phyloP scores from a whole-genome alignment of 148 eudicot genomes.

The Hydrangea macrophylla region DNA sequence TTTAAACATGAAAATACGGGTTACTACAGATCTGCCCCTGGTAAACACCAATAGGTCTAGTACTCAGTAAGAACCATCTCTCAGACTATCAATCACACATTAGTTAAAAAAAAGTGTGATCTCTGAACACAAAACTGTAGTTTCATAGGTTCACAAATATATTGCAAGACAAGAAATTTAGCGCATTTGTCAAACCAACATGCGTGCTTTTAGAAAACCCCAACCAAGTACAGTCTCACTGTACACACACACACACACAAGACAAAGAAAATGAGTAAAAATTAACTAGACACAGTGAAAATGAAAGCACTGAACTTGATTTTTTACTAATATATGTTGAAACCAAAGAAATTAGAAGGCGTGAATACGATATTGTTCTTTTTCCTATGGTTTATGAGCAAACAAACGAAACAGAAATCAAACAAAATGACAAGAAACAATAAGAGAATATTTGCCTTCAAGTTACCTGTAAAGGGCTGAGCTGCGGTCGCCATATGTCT shows the following conservation, averaged over 20 bases:
- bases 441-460: constrained; percentile 38
- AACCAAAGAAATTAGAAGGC: neutral
- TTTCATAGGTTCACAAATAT: neutral
- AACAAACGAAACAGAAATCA: too few relatives aligned
- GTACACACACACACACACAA: too few relatives aligned
- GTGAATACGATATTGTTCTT: neutral
- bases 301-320: too few relatives aligned
- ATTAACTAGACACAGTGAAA: too few relatives aligned
- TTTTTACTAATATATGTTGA: neutral
- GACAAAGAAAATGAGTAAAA: neutral
- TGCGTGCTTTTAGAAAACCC: neutral
- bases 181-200: constrained; percentile 4
- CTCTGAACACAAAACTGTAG: neutral
- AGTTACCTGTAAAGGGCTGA: constrained; percentile 48
- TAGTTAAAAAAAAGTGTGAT: too few relatives aligned
- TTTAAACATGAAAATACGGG: too few relatives aligned
- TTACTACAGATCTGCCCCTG: too few relatives aligned
- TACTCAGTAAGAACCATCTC: too few relatives aligned
- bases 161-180: neutral
- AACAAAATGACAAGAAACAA: neutral
- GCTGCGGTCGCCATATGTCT: constrained; percentile 39
- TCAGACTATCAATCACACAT: too few relatives aligned
- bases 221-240: neutral
- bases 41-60: too few relatives aligned
- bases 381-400: neutral